These are phyloP conservation scores for Ophiostoma tasmaniense DNA, from an alignment of 2,329 filamentous ascomycete species.

Conservation along the genomic window DNA sequence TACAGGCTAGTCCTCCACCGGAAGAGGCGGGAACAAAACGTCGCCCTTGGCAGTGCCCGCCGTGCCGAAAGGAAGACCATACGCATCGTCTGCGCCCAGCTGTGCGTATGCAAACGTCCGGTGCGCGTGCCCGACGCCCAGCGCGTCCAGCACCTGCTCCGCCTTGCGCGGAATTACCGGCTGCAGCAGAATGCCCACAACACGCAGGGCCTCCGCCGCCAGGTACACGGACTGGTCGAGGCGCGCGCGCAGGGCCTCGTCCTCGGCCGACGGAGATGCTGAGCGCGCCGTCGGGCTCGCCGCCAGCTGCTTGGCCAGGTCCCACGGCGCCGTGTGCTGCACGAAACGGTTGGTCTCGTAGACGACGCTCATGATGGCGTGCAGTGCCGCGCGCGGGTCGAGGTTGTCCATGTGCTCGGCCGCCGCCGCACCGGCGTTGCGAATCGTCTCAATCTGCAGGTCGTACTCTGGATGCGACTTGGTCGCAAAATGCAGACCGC, in stretches of 20 bases:
- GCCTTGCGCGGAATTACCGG: slow-evolving; percentile 84
- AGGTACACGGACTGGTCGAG: slow-evolving; percentile 59
- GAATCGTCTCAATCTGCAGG: slow-evolving; percentile 11
- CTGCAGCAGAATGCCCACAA: slow-evolving; percentile 76
- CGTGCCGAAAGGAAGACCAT: slow-evolving; percentile 46
- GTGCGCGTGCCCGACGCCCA: slow-evolving; percentile 59
- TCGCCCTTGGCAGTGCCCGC: slow-evolving; percentile 30
- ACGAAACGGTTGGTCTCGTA: slow-evolving; percentile 62
- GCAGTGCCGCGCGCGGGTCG: slow-evolving; percentile 57
- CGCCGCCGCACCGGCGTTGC: slow-evolving; percentile 33
- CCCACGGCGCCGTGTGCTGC: slow-evolving; percentile 60
- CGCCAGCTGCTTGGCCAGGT: slow-evolving; percentile 58
- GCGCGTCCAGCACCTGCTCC: slow-evolving; percentile 60
- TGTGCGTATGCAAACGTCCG: slow-evolving; percentile 55
- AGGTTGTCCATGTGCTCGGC: slow-evolving; percentile 52
- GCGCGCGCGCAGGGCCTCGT: slow-evolving; percentile 27
- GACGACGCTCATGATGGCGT: slow-evolving; percentile 53
- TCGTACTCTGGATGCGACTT: too few species aligned
- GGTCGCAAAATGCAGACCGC: background rate
- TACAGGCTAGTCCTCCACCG: slow-evolving; percentile 31
- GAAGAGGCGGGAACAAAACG: slow-evolving; percentile 45
- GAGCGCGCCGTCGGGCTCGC: slow-evolving; percentile 28
- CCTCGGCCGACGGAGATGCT: slow-evolving; percentile 23
- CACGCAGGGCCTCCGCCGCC: slow-evolving; percentile 65
- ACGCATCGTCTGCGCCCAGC: slow-evolving; percentile 57